Percentiles rank a stretch among this genome's conserved stretches.
Evolutionary conservation across 176 grass and related monocot species (phyloP).

Genomic region (Phragmites australis): DNA sequence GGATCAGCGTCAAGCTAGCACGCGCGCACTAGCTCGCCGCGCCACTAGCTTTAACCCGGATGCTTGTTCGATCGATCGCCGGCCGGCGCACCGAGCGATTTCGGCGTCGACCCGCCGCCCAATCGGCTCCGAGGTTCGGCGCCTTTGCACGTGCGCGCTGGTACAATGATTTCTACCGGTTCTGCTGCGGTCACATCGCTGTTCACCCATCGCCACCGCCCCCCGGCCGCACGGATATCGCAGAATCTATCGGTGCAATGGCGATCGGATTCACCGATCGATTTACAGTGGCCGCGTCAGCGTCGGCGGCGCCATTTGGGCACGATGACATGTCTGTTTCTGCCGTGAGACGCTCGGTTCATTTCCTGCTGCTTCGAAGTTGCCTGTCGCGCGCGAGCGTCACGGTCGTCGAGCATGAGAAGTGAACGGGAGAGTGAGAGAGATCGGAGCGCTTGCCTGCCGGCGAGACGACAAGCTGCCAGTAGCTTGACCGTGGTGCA

Average conservation of each 20-base stretch:
- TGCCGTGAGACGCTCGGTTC: not conserved
- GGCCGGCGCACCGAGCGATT: constrained; percentile 32
- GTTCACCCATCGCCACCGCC: not conserved
- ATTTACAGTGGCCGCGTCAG: constrained; percentile 18
- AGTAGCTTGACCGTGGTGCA: not conserved
- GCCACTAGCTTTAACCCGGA: not conserved
- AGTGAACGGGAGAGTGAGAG: constrained; percentile 11
- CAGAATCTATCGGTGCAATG: not conserved
- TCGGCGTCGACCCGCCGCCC: constrained; percentile 30
- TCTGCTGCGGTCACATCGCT: not conserved
- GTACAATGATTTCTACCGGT: not conserved
- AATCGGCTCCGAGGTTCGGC: constrained; percentile 10
- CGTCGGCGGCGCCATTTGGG: not conserved
- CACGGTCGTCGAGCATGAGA: not conserved
- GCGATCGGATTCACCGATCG: not conserved
- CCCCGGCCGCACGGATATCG: not conserved
- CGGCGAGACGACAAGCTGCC: not conserved
- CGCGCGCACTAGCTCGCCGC: not conserved
- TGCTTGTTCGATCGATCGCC: not conserved
- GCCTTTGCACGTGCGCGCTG: not conserved
- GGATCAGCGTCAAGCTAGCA: constrained; percentile 26
- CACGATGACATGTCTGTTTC: not conserved
- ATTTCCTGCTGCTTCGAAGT: not conserved
- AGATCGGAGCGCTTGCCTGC: constrained; percentile 8
- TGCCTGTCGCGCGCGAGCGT: not conserved